A percentile compares a stretch with the other conserved stretches of the same genome.
phyloP scores from a whole-genome alignment of 2,329 filamentous ascomycete species.

The Paramyrothecium roridum region DNA sequence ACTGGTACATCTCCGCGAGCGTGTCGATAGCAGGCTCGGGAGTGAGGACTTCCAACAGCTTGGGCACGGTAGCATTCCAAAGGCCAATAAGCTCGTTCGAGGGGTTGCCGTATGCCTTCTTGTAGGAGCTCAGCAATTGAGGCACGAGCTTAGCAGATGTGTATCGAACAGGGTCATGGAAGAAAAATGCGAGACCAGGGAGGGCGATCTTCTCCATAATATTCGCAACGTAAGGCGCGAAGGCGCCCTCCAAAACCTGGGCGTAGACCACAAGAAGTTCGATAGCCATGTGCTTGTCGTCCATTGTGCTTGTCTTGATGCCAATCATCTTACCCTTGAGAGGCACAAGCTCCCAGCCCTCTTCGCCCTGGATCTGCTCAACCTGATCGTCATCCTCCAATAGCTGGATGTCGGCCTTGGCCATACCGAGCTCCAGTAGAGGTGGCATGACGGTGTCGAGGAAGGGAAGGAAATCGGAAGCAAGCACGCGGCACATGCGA shows the following conservation, averaged over 20 bases:
- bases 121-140: conserved; percentile 88
- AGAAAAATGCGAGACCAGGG: conserved; percentile 94
- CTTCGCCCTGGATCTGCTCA: conserved; percentile 87
- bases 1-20: conserved; percentile 98
- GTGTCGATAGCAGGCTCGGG: conserved; percentile 96
- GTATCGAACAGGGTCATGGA: conserved; percentile 95
- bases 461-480: conserved; percentile 87
- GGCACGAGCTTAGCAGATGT: conserved; percentile 94
- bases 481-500: conserved; percentile 94
- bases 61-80: conserved; percentile 83
- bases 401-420: conserved; percentile 95
- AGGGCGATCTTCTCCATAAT: conserved; percentile 97
- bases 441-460: conserved; percentile 92
- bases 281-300: conserved; percentile 99
- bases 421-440: conserved; percentile 82
- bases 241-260: conserved; percentile 87
- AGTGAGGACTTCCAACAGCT: conserved; percentile 87
- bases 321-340: conserved; percentile 98
- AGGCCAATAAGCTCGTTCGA: conserved; percentile 78
- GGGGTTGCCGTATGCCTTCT: conserved; percentile 80
- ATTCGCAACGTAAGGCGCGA: conserved; percentile 85
- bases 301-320: conserved; percentile 93
- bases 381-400: conserved; percentile 94
- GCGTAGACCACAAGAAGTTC: conserved; percentile 97
- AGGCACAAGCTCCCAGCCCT: conserved; percentile 96